Base-by-base conservation (phyloP, 805 yeast species). In the Sugiyamaella smithiae region DNA sequence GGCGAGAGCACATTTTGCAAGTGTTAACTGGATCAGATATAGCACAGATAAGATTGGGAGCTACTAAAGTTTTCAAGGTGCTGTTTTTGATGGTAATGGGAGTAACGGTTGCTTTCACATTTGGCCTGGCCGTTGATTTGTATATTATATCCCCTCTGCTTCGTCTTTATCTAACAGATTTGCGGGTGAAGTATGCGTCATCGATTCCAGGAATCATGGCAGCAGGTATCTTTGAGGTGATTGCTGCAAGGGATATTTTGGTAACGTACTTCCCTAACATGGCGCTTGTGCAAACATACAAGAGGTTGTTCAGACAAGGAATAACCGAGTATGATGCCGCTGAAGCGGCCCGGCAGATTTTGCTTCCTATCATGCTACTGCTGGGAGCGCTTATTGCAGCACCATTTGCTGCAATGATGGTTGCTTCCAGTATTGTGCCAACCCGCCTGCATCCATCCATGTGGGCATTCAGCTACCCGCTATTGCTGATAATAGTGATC, bases 111-210 rank as follows among this genome's bases (percentile, higher is more conserved):
- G 58, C 60, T 25, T 17, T 43, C 9, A 28, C 52, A 22, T 25
- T 50, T n/a, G 52, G 57, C 3, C n/a, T 47, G 9, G 40, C 50
- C 6, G 40, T 54, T 8, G 59, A 57, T 23, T 44, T 53, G 17
- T 57, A 57, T 40, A 26, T 57, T 22, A 32, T 28, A 16, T 12
- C 26, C 1, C 51, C 51, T 19, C 17, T 36, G 5, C 17, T 14
- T 7, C 17, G 32, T n/a, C 11, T 40, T 4, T 26, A 14, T 12
- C 12, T n/a, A 3, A 12, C 16, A 19, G 38, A 35, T 19, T 16
- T 29, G 16, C 12, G 33, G 14, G 22, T 11, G 12, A 8, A 12
- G 12, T 38, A 38, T 38, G 12, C 26, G 5, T 19, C 9, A 12
- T 45, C 52, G 8, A 5, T 48, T 5, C 33, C 45, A 4, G 51